phyloP scores from a whole-genome alignment of 179 eudicot species.

The Actinidia chinensis region DNA sequence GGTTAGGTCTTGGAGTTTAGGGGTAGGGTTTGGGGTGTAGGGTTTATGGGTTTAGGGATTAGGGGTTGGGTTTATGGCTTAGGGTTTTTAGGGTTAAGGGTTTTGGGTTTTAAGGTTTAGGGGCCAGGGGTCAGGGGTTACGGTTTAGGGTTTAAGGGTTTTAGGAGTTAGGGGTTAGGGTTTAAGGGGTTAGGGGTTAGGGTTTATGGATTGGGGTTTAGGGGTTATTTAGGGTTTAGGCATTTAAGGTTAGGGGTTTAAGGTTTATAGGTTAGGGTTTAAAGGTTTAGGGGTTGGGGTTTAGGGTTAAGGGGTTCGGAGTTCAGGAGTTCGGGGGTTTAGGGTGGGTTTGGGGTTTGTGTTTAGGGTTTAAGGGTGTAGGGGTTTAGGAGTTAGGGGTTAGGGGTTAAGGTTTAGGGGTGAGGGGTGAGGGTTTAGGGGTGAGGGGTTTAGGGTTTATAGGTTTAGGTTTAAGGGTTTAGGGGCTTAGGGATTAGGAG shows the following conservation, averaged over 20 bases:
- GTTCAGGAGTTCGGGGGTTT: background rate
- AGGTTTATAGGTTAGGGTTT: slow-evolving; percentile 17
- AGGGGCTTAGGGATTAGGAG: background rate
- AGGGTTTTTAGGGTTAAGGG: slow-evolving; percentile 17
- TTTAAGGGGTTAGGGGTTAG: slow-evolving; percentile 4
- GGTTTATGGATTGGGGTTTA: slow-evolving; percentile 4
- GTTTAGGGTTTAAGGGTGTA: slow-evolving; percentile 7
- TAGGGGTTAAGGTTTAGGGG: slow-evolving; percentile 14
- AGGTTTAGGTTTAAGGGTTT: slow-evolving; percentile 7
- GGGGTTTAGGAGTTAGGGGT: slow-evolving; percentile 16
- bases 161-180: slow-evolving; percentile 1
- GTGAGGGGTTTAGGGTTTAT: slow-evolving; percentile 6
- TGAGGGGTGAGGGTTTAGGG: slow-evolving; percentile 10
- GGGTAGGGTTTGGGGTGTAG: background rate
- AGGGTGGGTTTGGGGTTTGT: slow-evolving; percentile 2
- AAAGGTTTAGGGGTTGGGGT: slow-evolving; percentile 14
- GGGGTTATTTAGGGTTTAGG: slow-evolving; percentile 10
- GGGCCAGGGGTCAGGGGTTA: slow-evolving; percentile 1
- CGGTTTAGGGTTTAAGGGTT: too few relatives aligned
- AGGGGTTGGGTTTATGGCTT: too few relatives aligned
- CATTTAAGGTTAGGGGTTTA: slow-evolving; percentile 1
- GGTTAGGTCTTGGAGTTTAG: too few relatives aligned
- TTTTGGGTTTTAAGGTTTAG: slow-evolving; percentile 1
- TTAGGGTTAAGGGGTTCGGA: slow-evolving; percentile 15
- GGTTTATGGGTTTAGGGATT: slow-evolving; percentile 1